Evolutionary conservation across 1,284 basidiomycete genomes (phyloP).

Genomic region (Marasmius sp.): DNA sequence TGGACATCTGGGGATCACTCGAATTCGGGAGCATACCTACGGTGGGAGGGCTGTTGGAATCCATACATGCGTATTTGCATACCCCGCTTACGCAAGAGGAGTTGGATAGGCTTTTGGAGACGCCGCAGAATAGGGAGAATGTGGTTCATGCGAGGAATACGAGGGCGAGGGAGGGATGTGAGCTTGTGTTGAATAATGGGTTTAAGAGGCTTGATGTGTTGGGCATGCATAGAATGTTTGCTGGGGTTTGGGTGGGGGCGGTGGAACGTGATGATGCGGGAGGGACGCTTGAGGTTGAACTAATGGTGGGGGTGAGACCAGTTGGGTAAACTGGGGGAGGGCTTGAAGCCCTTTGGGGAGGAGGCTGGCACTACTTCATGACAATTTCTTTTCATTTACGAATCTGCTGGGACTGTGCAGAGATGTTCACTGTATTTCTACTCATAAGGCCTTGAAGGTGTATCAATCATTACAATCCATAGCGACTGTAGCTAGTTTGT

Average conservation of each 20-base stretch:
- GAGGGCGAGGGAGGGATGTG: slow-evolving; percentile 10
- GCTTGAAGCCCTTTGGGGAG: no score
- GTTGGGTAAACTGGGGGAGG: background rate
- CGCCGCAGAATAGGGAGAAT: slow-evolving; percentile 11
- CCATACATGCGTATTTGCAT: slow-evolving; percentile 8
- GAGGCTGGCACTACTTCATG: no score
- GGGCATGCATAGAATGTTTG: slow-evolving; percentile 11
- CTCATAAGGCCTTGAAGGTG: no score
- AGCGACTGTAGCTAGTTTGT: no score
- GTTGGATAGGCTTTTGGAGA: slow-evolving; percentile 6
- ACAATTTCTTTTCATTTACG: no score
- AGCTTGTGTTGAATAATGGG: slow-evolving; percentile 8
- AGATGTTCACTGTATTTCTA: no score
- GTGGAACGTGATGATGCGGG: background rate
- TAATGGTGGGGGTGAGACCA: slow-evolving; percentile 5
- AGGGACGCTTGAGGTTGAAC: slow-evolving; percentile 9
- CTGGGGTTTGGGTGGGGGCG: slow-evolving; percentile 9
- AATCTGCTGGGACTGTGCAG: no score
- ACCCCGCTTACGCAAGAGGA: slow-evolving; percentile 7
- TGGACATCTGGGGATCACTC: background rate
- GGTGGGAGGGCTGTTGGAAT: slow-evolving; percentile 4
- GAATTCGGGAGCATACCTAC: background rate
- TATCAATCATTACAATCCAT: no score
- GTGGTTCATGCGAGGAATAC: slow-evolving; percentile 6
- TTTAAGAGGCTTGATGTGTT: slow-evolving; percentile 13